Conservation (phyloP, 495 filamentous ascomycete species). For the Aspergillus kassunensis region DNA sequence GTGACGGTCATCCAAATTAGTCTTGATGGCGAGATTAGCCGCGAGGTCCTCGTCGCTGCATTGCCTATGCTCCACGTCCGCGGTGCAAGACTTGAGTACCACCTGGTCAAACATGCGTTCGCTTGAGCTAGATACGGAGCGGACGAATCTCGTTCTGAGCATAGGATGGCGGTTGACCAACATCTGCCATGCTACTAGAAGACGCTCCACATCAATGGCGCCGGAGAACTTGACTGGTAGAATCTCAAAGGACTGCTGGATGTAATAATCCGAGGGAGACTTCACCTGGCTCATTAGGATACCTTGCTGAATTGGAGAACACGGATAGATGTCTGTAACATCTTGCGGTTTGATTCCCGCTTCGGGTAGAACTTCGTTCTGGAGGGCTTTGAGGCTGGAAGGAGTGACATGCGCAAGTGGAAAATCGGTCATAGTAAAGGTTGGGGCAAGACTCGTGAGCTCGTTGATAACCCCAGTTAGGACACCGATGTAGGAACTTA, state of each 20-base stretch:
- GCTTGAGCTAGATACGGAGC: background rate
- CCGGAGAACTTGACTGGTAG: background rate
- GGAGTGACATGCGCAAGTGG: background rate
- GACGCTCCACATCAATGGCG: background rate
- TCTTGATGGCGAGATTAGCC: background rate
- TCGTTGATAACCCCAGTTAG: background rate
- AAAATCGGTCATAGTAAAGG: constrained; percentile 3
- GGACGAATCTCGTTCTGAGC: constrained; percentile 12
- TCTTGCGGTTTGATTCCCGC: background rate
- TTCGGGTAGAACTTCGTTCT: background rate
- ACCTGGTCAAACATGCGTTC: constrained; percentile 12
- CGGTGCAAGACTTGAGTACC: constrained; percentile 5
- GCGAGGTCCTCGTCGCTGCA: constrained; percentile 4
- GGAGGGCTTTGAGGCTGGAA: background rate
- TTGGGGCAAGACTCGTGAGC: background rate
- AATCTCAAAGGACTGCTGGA: constrained; percentile 11
- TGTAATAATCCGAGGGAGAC: constrained; percentile 7
- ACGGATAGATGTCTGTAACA: constrained; percentile 11
- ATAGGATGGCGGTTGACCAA: constrained; percentile 11
- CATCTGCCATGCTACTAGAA: constrained; percentile 6
- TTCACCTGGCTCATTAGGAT: constrained; percentile 13
- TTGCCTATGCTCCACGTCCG: background rate
- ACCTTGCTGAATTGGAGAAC: constrained; percentile 13
- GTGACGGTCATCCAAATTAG: background rate
- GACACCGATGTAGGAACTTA: background rate